Base-by-base conservation (phyloP, 2,329 filamentous ascomycete genomes). In the Talaromyces pinophilus region DNA sequence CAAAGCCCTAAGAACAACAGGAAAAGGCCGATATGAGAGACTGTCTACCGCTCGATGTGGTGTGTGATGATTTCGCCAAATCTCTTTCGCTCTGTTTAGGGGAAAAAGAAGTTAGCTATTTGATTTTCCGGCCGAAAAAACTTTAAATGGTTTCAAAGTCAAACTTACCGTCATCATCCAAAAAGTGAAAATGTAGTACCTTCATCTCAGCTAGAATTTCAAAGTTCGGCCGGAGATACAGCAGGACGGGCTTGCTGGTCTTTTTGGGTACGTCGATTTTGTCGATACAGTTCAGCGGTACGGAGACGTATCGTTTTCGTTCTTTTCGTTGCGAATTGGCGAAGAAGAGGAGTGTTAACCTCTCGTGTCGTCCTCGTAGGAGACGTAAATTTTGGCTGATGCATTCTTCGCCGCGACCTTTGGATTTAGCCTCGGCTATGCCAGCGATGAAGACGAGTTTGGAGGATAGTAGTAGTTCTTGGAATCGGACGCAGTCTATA, bases 371-470 rank as follows among this genome's bases (percentile, higher is more conserved):
- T 1, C 74, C 76, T 0, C 76, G 76, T 2, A 81, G 71, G 8
- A 81, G 74, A 4, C 79, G 77, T 17, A 81, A 66, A 64, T 81
- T 81, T 69, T 81, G 79, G 60, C 78, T 80, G 71, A 81, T 80
- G 63, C 78, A 80, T 72, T 81, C 79, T 66, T 81, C 79, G 0
- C 79, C 79, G 7, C 79, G 77, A 8, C 79, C 79, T 67, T 80
- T 81, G 52, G 78, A 80, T 55, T 78, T 80, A 50, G 78, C 79
- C 64, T 80, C 78, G 1, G 79, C 78, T 62, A 81, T 79, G 0
- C 79, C 79, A 0, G 77, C 78, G 38, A 80, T 77, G 59, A 80
- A 79, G 28, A 79, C 66, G 35, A 81, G 70, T 62, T 76, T 77
- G 3, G 78, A 76, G 17, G 73, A 72, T 7, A 81, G 74, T 1